Evolutionary conservation across 208 protist species (phyloP), one percentile per base, ranked within the genome.

Genomic region (Phytomonas serpens): DNA sequence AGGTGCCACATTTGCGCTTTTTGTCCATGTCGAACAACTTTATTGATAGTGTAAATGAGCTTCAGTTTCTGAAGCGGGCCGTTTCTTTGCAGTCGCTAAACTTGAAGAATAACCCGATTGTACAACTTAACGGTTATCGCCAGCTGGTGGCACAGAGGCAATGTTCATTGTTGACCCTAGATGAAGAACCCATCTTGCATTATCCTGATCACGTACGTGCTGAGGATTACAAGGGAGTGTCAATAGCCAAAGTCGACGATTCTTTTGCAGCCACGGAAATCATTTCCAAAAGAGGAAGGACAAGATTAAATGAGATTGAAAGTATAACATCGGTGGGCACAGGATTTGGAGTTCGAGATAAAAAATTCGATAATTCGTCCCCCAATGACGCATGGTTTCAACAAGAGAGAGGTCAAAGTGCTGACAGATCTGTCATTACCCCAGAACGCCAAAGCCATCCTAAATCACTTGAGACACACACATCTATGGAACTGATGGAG

Each of bases 11-110:
- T 33, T 74, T 95, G 66, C 78, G 77, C 13, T 29, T 92, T 1
- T 42, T 88, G 34, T 83, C 83, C 3, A 62, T 93, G 13, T 78
- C 77, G 64, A 84, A 90, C 70, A 95, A 95, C 73, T 83, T 89
- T 69, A 86, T 95, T 64, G 80, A 85, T n/a, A 82, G 76, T 68
- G 23, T 83, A 0, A 84, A 93, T 31, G 90, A 89, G 68, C 77
- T 95, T 5, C 16, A 81, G 31, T 91, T 88, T 75, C 57, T 92
- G 13, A 71, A 74, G 2, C 78, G 73, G 23, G 78, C 77, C 19
- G 67, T 77, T n/a, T 68, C 74, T 29, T 72, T 95, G 63, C 80
- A 92, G 78, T 76, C 88, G 66, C 74, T 95, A 33, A 80, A 69
- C 16, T 38, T 92, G 37, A 71, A 71, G 32, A 77, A 79, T 40